Base-by-base conservation (phyloP, 768 basidiomycete species). In the Tulasnella sp. region DNA sequence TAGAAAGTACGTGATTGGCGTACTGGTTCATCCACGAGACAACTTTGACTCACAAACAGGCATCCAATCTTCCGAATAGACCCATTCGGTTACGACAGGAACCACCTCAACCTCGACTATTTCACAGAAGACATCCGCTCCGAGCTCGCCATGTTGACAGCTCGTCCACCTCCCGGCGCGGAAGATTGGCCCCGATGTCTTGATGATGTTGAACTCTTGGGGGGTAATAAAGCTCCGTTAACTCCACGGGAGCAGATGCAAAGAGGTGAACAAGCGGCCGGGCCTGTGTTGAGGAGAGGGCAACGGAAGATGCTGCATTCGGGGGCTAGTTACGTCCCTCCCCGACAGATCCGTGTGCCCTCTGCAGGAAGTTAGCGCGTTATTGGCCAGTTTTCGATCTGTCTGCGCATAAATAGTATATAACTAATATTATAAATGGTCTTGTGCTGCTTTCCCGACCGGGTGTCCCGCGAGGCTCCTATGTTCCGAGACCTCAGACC, bases 51-150 rank as follows among this genome's bases (percentile, higher is more conserved):
- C 74, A 18, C 31, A 37, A 40, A 31, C 73, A 28, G 40, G 1
- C 41, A 2, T 46, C 44, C 9, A 46, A n/a, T 4, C 41, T 48
- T 18, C 48, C 50, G n/a, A 64, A 42, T 41, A 81, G 80, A 86
- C 80, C 85, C 85, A 8, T 86, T 86, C 79, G 85, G 85, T n/a
- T 85, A 85, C 81, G 85, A 86, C 80, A 78, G 40, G 42, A 85
- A 85, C 77, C 84, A 86, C 76, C 83, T 85, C 20, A 84, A 85
- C 81, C 82, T 85, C 28, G 85, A 85, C 77, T 84, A 83, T 72
- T 86, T 86, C 83, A 83, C 77, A 84, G 34, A 78, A 84, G 72
- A 84, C 78, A 85, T 86, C 83, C 79, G 83, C 24, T 79, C 80
- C 20, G 86, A 86, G 75, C 75, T 86, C 20, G 80, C 82, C 12